These are phyloP conservation scores for Kalaharituber pfeilii DNA, from an alignment of 2,329 filamentous ascomycete species.

Conservation along the genomic window DNA sequence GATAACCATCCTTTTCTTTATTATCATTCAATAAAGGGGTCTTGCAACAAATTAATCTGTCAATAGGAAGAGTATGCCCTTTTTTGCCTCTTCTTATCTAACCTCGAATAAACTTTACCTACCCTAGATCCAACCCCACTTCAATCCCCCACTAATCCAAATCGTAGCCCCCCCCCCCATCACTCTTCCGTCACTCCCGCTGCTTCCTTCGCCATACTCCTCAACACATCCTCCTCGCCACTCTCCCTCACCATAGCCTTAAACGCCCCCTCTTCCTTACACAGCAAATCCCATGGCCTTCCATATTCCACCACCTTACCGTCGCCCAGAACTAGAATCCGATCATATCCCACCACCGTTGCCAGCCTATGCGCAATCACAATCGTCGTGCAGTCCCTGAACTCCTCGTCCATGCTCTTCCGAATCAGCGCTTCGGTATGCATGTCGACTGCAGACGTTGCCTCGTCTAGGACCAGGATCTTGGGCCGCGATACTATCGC, in stretches of 20 bases:
- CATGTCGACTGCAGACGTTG: conserved; percentile 65
- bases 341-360: conserved; percentile 61
- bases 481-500: conserved; percentile 55
- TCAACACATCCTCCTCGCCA: not conserved
- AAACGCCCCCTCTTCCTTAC: conserved; percentile 36
- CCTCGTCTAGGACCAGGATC: conserved; percentile 66
- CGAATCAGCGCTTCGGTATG: conserved; percentile 57
- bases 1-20: not conserved
- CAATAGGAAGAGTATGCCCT: not conserved
- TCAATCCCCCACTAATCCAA: not conserved
- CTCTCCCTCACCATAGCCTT: conserved; percentile 31
- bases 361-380: conserved; percentile 61
- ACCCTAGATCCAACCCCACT: not conserved
- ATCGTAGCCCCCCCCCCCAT: not conserved
- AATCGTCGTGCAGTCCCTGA: conserved; percentile 48
- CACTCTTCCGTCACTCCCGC: not conserved
- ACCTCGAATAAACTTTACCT: not conserved
- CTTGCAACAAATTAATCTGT: not conserved
- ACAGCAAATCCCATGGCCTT: conserved; percentile 44
- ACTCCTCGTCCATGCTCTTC: conserved; percentile 53
- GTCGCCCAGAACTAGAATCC: conserved; percentile 52
- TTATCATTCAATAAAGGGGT: not conserved
- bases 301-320: conserved; percentile 52
- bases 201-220: not conserved
- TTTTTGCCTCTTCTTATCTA: not conserved